These are phyloP conservation scores for Aspergillus luchuensis DNA, from an alignment of 2,329 filamentous ascomycete species.

Conservation along the genomic window DNA sequence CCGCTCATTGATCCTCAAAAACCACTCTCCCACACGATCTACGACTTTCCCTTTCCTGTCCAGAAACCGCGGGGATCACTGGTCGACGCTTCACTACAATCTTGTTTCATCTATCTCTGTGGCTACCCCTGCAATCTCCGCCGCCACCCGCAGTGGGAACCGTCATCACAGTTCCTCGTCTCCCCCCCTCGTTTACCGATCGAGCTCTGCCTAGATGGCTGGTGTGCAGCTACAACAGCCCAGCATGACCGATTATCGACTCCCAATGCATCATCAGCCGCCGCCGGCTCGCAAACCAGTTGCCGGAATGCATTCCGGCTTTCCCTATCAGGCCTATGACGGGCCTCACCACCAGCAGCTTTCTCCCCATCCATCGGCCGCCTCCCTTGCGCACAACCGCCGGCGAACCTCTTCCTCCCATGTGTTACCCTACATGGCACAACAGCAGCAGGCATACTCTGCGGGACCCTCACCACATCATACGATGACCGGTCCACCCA, in stretches of 20 bases:
- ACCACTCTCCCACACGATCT: not conserved
- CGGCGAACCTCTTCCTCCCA: slow-evolving; percentile 45
- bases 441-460: slow-evolving; percentile 29
- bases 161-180: not conserved
- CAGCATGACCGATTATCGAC: slow-evolving; percentile 42
- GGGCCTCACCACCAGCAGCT: slow-evolving; percentile 26
- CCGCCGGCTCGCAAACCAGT: slow-evolving; percentile 36
- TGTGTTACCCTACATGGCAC: slow-evolving; percentile 31
- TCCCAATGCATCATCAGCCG: slow-evolving; percentile 39
- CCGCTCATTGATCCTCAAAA: slow-evolving; percentile 11
- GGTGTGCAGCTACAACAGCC: slow-evolving; percentile 29
- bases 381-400: slow-evolving; percentile 36
- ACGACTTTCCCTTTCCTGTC: not conserved
- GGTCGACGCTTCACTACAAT: not conserved
- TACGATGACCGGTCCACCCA: slow-evolving; percentile 28
- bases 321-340: slow-evolving; percentile 32
- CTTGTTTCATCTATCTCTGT: not conserved
- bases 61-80: not conserved
- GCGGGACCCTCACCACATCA: slow-evolving; percentile 29
- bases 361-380: slow-evolving; percentile 29
- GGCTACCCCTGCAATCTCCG: not conserved
- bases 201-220: slow-evolving; percentile 28
- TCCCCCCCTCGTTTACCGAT: not conserved
- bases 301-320: slow-evolving; percentile 25
- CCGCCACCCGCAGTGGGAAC: slow-evolving; percentile 2